A percentile compares a stretch with the other conserved stretches of the same genome.
Conservation (phyloP, 2,329 filamentous ascomycete genomes). For the Alternaria burnsii region DNA sequence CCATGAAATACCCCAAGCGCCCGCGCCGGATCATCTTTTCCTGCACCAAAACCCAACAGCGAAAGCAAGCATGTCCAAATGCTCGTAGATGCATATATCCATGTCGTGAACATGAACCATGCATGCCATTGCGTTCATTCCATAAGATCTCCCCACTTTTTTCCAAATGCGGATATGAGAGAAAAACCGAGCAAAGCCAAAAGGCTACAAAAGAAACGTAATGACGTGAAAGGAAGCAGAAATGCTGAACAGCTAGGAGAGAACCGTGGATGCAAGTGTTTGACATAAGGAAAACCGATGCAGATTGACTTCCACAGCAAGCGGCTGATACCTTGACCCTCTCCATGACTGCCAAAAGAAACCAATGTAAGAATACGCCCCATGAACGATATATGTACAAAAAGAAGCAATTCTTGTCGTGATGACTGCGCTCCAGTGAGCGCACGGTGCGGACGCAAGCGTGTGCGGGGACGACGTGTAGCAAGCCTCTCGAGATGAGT, state of each 20-base stretch:
- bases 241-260: conserved; percentile 7
- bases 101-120: conserved; percentile 17
- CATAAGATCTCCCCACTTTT: conserved; percentile 16
- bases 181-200: conserved; percentile 23
- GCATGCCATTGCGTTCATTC: conserved; percentile 19
- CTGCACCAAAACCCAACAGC: conserved; percentile 34
- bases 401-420: conserved; percentile 23
- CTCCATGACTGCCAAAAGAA: conserved; percentile 25
- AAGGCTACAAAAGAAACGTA: conserved; percentile 28
- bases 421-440: conserved; percentile 13
- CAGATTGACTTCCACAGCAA: conserved; percentile 22
- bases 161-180: conserved; percentile 30
- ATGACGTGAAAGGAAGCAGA: conserved; percentile 11
- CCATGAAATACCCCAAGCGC: conserved; percentile 37
- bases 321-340: conserved; percentile 20
- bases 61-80: conserved; percentile 38
- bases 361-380: conserved; percentile 24
- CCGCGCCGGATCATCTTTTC: conserved; percentile 37
- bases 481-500: conserved; percentile 20
- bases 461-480: conserved; percentile 11
- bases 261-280: conserved; percentile 14
- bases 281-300: conserved; percentile 21
- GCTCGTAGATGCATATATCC: conserved; percentile 17
- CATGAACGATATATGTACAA: conserved; percentile 41
- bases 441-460: conserved; percentile 22